Percentiles rank a stretch among this genome's conserved stretches.
Evolutionary conservation across 805 yeast genomes (phyloP).

Genomic region (Metschnikowia rubicola): DNA sequence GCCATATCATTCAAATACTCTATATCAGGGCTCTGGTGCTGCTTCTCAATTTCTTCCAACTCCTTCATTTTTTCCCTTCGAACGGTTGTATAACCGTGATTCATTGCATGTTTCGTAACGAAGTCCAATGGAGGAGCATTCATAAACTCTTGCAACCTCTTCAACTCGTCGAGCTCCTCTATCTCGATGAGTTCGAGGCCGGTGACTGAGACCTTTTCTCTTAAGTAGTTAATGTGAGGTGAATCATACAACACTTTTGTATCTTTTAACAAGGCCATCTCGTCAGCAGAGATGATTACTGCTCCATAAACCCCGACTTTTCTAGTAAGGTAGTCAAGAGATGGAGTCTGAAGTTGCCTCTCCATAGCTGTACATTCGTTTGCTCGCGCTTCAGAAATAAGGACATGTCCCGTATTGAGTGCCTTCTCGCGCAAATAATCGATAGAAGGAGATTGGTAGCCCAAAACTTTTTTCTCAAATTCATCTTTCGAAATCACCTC

Average conservation of each 20-base stretch:
- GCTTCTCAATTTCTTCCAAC: constrained; percentile 4
- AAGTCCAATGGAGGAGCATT: constrained; percentile 19
- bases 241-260: constrained; percentile 1
- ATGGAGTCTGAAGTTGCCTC: constrained; percentile 3
- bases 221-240: constrained; percentile 12
- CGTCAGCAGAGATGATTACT: constrained; percentile 1
- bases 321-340: constrained; percentile 5
- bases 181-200: constrained; percentile 5
- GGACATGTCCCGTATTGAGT: constrained; percentile 1
- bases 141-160: constrained; percentile 1
- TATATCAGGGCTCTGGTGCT: constrained; percentile 2
- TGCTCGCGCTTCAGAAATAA: constrained; percentile 6
- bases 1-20: constrained; percentile 7
- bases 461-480: constrained; percentile 6
- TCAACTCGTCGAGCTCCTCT: constrained; percentile 2
- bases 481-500: neutral
- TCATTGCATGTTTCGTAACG: constrained; percentile 21
- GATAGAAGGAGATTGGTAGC: constrained; percentile 7
- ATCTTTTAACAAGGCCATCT: constrained; percentile 2
- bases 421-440: constrained; percentile 15
- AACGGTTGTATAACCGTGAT: constrained; percentile 23
- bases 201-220: constrained; percentile 1
- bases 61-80: constrained; percentile 5
- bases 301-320: neutral
- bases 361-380: constrained; percentile 2